phyloP scores from a whole-genome alignment of 192 early-diverging fungal species.

The Rhizophagus prolifer region DNA sequence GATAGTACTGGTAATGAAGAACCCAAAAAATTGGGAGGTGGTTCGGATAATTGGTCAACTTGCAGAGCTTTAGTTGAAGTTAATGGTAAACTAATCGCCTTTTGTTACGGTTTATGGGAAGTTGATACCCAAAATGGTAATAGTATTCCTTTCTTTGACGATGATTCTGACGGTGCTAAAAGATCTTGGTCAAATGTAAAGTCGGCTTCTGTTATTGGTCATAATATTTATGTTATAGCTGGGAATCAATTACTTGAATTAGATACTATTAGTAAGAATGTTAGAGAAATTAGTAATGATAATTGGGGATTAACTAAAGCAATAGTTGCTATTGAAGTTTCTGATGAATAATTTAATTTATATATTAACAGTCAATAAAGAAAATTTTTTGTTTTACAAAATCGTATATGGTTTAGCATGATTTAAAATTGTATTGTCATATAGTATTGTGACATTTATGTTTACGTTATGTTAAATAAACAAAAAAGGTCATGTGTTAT shows the following conservation, averaged over 20 bases:
- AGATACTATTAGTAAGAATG: conserved; percentile 19
- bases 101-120: conserved; percentile 29
- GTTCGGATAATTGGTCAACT: conserved; percentile 26
- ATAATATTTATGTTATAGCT: conserved; percentile 4
- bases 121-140: conserved; percentile 7
- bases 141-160: conserved; percentile 25
- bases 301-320: conserved; percentile 19
- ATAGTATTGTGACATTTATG: too few relatives aligned
- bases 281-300: conserved; percentile 15
- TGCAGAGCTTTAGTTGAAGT: conserved; percentile 22
- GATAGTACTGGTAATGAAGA: conserved; percentile 14
- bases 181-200: conserved; percentile 17
- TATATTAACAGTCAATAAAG: neutral
- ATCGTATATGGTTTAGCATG: too few relatives aligned
- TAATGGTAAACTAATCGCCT: conserved; percentile 13
- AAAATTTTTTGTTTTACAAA: too few relatives aligned
- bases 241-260: conserved; percentile 21
- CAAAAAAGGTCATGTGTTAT: too few relatives aligned
- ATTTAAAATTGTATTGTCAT: too few relatives aligned
- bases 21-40: conserved; percentile 25
- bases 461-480: too few relatives aligned
- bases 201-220: conserved; percentile 20
- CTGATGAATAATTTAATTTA: neutral
- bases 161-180: conserved; percentile 1
- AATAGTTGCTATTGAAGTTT: conserved; percentile 12